A percentile compares a stretch with the other conserved stretches of the same genome.
These are phyloP conservation scores for Kernera saxatilis DNA, from an alignment of 345 rosid species.

Conservation along the genomic window DNA sequence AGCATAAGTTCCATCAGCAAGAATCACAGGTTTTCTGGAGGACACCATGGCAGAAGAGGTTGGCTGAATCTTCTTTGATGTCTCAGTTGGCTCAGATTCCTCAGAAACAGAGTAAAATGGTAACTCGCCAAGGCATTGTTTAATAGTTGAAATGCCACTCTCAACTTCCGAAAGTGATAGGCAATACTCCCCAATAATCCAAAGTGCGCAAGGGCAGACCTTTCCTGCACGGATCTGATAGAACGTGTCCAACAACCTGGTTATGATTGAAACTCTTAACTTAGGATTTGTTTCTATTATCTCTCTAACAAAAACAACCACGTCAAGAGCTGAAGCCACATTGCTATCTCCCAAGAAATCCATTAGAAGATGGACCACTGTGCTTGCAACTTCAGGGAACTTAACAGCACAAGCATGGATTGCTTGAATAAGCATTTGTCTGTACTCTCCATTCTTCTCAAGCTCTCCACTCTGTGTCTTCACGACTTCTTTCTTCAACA, in stretches of 20 bases:
- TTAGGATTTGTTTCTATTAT: slow-evolving; percentile 82
- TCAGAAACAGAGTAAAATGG: slow-evolving; percentile 70
- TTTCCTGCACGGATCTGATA: slow-evolving; percentile 85
- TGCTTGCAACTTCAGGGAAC: slow-evolving; percentile 94
- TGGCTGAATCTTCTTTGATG: slow-evolving; percentile 54
- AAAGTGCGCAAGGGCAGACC: slow-evolving; percentile 87
- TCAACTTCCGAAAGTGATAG: slow-evolving; percentile 82
- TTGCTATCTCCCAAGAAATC: slow-evolving; percentile 89
- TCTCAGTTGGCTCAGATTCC: slow-evolving; percentile 61
- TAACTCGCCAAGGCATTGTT: slow-evolving; percentile 86
- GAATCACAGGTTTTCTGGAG: slow-evolving; percentile 79
- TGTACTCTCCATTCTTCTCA: slow-evolving; percentile 87
- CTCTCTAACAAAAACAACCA: slow-evolving; percentile 71
- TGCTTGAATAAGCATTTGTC: slow-evolving; percentile 93
- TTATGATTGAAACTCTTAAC: slow-evolving; percentile 77
- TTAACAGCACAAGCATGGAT: slow-evolving; percentile 84
- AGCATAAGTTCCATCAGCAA: slow-evolving; percentile 89
- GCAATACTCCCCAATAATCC: slow-evolving; percentile 92
- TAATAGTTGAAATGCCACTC: slow-evolving; percentile 71
- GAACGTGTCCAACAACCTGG: slow-evolving; percentile 80
- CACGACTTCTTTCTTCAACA: slow-evolving; percentile 84
- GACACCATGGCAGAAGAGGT: slow-evolving; percentile 54
- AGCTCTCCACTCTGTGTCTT: slow-evolving; percentile 88
- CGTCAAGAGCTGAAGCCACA: slow-evolving; percentile 86
- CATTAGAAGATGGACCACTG: slow-evolving; percentile 86